Conservation (phyloP, 805 yeast species). For the Kluyveromyces aestuarii region DNA sequence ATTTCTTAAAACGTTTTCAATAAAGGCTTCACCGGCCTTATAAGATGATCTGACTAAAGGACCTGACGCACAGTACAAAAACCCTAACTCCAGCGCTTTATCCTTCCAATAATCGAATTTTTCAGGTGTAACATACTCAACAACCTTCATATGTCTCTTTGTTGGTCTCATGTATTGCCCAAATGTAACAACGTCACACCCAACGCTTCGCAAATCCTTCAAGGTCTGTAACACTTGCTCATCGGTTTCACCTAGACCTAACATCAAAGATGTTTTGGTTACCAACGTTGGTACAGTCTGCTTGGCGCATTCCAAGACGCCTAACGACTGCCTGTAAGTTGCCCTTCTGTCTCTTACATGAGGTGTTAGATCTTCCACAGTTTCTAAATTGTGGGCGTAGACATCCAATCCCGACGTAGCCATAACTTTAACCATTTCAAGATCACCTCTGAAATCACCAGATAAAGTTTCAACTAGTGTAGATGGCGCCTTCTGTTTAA, state of each 20-base stretch:
- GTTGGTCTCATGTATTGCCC: conserved; percentile 99
- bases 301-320: conserved; percentile 77
- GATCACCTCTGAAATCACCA: conserved; percentile 92
- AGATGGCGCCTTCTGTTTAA: conserved; percentile 83
- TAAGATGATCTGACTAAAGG: conserved; percentile 94
- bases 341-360: conserved; percentile 95
- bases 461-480: conserved; percentile 87
- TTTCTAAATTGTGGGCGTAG: conserved; percentile 93
- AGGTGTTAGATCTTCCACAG: conserved; percentile 92
- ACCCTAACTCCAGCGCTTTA: conserved; percentile 79
- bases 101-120: conserved; percentile 91
- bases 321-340: conserved; percentile 78
- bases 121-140: conserved; percentile 88
- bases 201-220: conserved; percentile 60
- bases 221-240: conserved; percentile 75
- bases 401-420: conserved; percentile 89
- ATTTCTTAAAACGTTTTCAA: conserved; percentile 83
- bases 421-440: conserved; percentile 66
- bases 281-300: conserved; percentile 60
- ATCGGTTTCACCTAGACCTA: conserved; percentile 94
- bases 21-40: conserved; percentile 97
- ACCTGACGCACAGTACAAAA: conserved; percentile 93
- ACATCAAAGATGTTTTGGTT: conserved; percentile 92
- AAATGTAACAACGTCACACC: conserved; percentile 92
- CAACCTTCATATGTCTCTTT: conserved; percentile 96